Conservation (phyloP, 2,329 filamentous ascomycete genomes). For the Cordyceps farinosa region DNA sequence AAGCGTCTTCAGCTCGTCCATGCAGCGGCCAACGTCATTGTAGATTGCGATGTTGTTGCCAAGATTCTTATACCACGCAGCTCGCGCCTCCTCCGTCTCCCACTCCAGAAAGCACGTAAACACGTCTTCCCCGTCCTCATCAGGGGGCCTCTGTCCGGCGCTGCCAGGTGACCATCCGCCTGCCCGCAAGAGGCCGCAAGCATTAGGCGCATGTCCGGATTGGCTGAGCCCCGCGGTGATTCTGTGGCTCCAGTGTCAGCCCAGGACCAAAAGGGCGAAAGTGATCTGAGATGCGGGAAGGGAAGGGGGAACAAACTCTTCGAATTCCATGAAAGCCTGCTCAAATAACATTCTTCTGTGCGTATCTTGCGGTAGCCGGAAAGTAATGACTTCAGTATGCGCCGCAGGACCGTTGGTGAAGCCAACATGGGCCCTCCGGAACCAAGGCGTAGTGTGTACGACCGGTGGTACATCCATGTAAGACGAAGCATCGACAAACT, state of each 20-base stretch:
- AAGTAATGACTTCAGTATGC: neutral
- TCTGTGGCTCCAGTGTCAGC: neutral
- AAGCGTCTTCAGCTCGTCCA: neutral
- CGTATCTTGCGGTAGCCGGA: neutral
- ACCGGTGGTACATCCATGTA: neutral
- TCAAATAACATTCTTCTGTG: neutral
- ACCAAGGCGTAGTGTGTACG: neutral
- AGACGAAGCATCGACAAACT: neutral
- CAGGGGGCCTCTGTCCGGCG: too few species aligned
- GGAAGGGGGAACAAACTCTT: neutral
- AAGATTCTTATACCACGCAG: neutral
- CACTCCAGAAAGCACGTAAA: constrained; percentile 1
- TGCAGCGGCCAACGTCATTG: neutral
- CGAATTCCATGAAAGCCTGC: neutral
- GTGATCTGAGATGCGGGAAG: neutral
- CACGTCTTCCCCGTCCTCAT: neutral
- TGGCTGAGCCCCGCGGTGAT: too few species aligned
- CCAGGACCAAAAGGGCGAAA: neutral
- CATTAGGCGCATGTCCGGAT: too few species aligned
- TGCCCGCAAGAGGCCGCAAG: too few species aligned
- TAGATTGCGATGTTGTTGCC: neutral
- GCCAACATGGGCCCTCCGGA: too few species aligned
- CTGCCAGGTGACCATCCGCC: neutral
- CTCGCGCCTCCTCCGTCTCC: neutral
- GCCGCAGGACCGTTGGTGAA: neutral